Percentiles rank a stretch among this genome's conserved stretches.
Evolutionary conservation across 176 grass and related monocot genomes (phyloP).

Genomic region (Musa troglodytarum): DNA sequence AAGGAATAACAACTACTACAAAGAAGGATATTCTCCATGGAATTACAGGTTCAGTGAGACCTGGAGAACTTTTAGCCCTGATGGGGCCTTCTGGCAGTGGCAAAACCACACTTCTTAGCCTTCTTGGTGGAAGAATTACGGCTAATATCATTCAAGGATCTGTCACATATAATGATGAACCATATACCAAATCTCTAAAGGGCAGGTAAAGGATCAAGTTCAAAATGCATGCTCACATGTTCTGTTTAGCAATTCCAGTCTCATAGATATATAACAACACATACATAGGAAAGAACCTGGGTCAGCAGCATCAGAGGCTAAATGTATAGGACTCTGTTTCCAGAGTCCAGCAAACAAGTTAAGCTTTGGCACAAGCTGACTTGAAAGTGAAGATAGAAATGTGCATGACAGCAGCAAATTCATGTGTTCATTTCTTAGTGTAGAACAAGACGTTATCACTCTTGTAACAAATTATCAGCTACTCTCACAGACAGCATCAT

Average conservation of each 20-base stretch:
- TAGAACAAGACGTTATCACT: too few species aligned
- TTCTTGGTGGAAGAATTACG: constrained; percentile 62
- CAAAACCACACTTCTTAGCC: constrained; percentile 86
- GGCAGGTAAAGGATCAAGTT: constrained; percentile 37
- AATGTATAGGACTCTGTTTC: too few species aligned
- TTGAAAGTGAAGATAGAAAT: too few species aligned
- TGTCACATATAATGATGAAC: constrained; percentile 75
- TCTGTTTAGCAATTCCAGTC: background rate
- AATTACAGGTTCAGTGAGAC: constrained; percentile 65
- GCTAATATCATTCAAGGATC: constrained; percentile 38
- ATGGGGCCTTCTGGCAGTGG: constrained; percentile 96
- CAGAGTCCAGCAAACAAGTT: too few species aligned
- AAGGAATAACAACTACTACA: constrained; percentile 31
- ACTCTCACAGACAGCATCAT: too few species aligned
- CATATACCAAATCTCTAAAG: constrained; percentile 80
- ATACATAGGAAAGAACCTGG: too few species aligned
- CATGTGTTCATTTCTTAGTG: too few species aligned
- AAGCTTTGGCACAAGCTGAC: too few species aligned
- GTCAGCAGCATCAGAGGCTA: too few species aligned
- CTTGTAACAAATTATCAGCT: too few species aligned
- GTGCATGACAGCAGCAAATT: too few species aligned
- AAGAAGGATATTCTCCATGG: constrained; percentile 54
- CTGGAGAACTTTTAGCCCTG: constrained; percentile 77
- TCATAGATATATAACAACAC: background rate
- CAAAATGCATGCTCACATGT: background rate